Evolutionary conservation across 495 filamentous ascomycete species (phyloP).

Genomic region (Daldinia grandis): DNA sequence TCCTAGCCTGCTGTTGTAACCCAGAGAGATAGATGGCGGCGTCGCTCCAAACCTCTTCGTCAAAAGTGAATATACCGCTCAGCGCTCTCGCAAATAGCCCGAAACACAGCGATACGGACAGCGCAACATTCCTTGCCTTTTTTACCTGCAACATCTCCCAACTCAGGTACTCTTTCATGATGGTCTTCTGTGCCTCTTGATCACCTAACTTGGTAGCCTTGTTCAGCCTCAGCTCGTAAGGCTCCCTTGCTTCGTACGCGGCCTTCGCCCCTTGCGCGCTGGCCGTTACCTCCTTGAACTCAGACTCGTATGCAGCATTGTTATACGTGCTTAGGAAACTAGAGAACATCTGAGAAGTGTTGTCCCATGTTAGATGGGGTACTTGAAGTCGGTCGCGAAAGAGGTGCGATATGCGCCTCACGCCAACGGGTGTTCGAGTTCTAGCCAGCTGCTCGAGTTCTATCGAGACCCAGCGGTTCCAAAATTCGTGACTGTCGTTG

Average conservation of each 20-base stretch:
- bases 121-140: conserved; percentile 55
- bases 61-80: conserved; percentile 68
- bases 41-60: conserved; percentile 79
- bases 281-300: conserved; percentile 76
- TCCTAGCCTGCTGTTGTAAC: conserved; percentile 48
- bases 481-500: conserved; percentile 85
- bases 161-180: conserved; percentile 79
- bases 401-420: conserved; percentile 70
- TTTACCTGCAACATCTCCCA: conserved; percentile 76
- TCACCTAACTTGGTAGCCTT: conserved; percentile 68
- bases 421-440: conserved; percentile 62
- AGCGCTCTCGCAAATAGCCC: conserved; percentile 82
- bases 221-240: conserved; percentile 72
- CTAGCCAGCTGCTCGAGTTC: conserved; percentile 64
- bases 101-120: conserved; percentile 68
- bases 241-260: conserved; percentile 72
- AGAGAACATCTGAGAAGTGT: conserved; percentile 84
- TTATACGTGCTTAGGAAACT: conserved; percentile 82
- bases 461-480: conserved; percentile 80
- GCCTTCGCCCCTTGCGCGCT: conserved; percentile 73
- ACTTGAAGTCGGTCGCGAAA: conserved; percentile 78
- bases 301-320: conserved; percentile 75
- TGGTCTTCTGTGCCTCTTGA: conserved; percentile 60
- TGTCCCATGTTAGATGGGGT: conserved; percentile 85
- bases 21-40: conserved; percentile 74